These are phyloP conservation scores for Microbotryum violaceum DNA, from an alignment of 1,284 basidiomycete genomes.

Conservation along the genomic window DNA sequence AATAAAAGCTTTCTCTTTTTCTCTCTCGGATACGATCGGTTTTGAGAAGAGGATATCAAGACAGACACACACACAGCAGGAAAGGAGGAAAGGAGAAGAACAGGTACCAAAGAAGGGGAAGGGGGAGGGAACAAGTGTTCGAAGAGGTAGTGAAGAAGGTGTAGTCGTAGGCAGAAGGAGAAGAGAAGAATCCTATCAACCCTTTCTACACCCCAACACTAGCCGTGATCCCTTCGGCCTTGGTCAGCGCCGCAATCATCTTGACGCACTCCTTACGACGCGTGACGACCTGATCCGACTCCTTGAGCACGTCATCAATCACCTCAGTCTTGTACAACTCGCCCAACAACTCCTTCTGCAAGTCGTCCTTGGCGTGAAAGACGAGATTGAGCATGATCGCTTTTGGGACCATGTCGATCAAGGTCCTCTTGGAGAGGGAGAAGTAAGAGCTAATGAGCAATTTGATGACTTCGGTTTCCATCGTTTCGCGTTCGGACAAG, in stretches of 20 bases:
- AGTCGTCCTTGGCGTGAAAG: constrained; percentile 81
- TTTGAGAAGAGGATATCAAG: no score
- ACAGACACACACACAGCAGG: no score
- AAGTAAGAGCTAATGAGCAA: constrained; percentile 59
- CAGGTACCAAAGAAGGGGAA: no score
- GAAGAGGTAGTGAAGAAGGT: no score
- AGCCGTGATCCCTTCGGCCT: constrained; percentile 65
- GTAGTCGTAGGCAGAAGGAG: no score
- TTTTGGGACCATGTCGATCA: constrained; percentile 97
- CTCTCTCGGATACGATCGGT: no score
- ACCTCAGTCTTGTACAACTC: constrained; percentile 84
- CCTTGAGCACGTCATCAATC: constrained; percentile 83
- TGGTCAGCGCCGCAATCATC: constrained; percentile 82
- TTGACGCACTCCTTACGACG: constrained; percentile 78
- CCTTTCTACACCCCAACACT: constrained; percentile 17
- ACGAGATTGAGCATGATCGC: constrained; percentile 93
- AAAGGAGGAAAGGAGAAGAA: no score
- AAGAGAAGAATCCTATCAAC: no score
- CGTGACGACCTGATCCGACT: constrained; percentile 66
- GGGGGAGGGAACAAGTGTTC: no score
- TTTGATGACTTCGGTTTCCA: constrained; percentile 99
- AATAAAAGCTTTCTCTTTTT: no score
- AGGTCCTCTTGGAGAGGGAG: constrained; percentile 96
- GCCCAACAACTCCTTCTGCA: constrained; percentile 80
- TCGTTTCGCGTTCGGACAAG: constrained; percentile 86